Base-by-base conservation (phyloP, 306 rosid genomes). In the Casuarina cunninghamiana region DNA sequence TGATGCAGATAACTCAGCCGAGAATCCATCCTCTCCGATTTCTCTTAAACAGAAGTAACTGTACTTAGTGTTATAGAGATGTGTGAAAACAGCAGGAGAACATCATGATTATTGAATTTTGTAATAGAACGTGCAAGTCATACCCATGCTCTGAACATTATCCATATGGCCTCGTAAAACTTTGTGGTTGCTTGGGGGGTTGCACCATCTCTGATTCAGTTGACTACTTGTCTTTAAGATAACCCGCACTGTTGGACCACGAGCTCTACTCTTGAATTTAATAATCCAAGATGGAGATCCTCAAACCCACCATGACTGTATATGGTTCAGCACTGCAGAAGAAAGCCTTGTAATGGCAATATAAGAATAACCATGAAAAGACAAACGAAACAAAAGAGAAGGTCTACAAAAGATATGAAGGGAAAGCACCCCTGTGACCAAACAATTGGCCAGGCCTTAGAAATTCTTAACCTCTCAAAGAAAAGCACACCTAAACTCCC, bases 201-300 rank as follows among this genome's bases (percentile, higher is more conserved):
- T 58, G 7, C 21, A 8, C 65, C 7, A 10, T 60, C 5, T 53
- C 2, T 38, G n/a, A 58, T 80, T 60, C 6, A 77, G 57, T 77
- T 55, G 79, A 67, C 60, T 67, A 5, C 42, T 50, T 58, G 46
- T 26, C 54, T 74, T 48, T 12, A 12, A 15, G 43, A 72, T 67
- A 46, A 77, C 35, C 43, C 48, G 57, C 73, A 51, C 5, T 57
- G 76, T 58, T 45, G 72, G 53, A 3, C 3, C 8, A 9, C n/a
- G 7, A 41, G 49, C 13, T 42, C 10, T 39, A 5, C 69, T 63
- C 17, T 39, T 63, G n/a, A 11, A 16, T 15, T 63, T 3, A 37
- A 12, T 5, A 37, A 63, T 8, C 45, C 69, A 38, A 12, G 46
- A 38, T 63, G 26, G 8, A 38, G 69, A 41, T 21, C 21, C 69